Conservation (phyloP, 83 land plant species). For the Picea engelmannii region DNA sequence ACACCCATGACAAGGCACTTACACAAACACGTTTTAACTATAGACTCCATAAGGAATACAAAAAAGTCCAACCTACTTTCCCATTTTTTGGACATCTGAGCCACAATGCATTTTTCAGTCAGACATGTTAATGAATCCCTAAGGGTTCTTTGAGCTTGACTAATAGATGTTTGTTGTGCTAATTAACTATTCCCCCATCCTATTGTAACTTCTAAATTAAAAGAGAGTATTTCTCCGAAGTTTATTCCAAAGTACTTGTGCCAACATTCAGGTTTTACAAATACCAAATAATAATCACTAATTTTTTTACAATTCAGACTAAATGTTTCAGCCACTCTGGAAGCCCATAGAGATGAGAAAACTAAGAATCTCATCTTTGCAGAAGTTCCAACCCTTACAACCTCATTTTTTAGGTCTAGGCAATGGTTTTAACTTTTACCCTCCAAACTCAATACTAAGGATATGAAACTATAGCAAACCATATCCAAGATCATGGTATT, state of each 20-base stretch:
- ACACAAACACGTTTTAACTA: not conserved
- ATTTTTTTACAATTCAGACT: not conserved
- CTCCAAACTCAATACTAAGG: not conserved
- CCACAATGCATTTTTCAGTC: not conserved
- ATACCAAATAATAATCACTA: not conserved
- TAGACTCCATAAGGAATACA: not conserved
- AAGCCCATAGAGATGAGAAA: not conserved
- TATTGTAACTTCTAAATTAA: not conserved
- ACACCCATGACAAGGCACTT: not conserved
- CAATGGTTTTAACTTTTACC: not conserved
- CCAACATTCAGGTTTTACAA: too few species aligned
- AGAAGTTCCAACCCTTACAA: not conserved
- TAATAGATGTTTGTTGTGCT: not conserved
- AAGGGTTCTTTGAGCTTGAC: not conserved
- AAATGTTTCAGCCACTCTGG: not conserved
- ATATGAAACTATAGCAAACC: not conserved
- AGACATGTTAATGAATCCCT: not conserved
- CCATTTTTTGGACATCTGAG: not conserved
- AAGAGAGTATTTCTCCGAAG: not conserved
- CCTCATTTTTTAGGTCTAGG: not conserved
- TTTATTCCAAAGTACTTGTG: not conserved
- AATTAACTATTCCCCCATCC: not conserved
- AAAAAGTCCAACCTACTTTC: not conserved
- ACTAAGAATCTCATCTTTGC: not conserved
- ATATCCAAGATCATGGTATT: not conserved